These are phyloP conservation scores for Strombidium stylifer DNA, from an alignment of 73 alveolate species.

Conservation along the genomic window DNA sequence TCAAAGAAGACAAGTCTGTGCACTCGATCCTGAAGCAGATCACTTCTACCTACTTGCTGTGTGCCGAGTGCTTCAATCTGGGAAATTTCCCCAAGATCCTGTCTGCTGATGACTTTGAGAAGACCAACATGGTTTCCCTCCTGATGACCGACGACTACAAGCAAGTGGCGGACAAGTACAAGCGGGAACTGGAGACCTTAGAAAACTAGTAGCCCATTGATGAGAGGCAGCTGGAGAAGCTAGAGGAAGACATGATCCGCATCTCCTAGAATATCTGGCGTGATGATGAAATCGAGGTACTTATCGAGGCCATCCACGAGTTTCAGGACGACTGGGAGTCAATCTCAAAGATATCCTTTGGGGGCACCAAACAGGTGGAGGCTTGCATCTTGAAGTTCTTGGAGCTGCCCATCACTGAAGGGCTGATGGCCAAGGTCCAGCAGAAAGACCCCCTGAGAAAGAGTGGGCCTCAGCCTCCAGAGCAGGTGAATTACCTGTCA, in stretches of 20 bases:
- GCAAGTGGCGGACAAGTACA: too few relatives aligned
- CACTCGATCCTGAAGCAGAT: constrained; percentile 11
- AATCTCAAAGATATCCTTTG: constrained; percentile 3
- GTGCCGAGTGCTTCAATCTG: constrained; percentile 36
- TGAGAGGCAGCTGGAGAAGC: too few relatives aligned
- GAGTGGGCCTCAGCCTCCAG: not conserved
- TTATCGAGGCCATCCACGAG: constrained; percentile 5
- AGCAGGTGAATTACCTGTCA: not conserved
- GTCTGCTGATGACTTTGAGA: constrained; percentile 15
- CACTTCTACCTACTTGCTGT: constrained; percentile 25
- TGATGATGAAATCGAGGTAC: not conserved
- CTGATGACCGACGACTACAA: not conserved
- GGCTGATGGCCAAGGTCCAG: constrained; percentile 3
- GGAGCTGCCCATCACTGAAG: constrained; percentile 26
- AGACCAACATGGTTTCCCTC: not conserved
- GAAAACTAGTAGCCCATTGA: too few relatives aligned
- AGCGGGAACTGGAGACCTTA: too few relatives aligned
- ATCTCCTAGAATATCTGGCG: not conserved
- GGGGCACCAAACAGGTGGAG: too few relatives aligned
- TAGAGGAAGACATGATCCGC: not conserved
- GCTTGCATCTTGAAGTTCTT: constrained; percentile 9
- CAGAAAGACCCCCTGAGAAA: not conserved
- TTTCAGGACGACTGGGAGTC: constrained; percentile 31
- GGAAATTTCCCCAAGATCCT: constrained; percentile 31
- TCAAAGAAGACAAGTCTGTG: constrained; percentile 34